Percentiles rank a stretch among this genome's conserved stretches.
These are phyloP conservation scores for Aureobasidium lini DNA, from an alignment of 2,329 filamentous ascomycete genomes.

Conservation along the genomic window DNA sequence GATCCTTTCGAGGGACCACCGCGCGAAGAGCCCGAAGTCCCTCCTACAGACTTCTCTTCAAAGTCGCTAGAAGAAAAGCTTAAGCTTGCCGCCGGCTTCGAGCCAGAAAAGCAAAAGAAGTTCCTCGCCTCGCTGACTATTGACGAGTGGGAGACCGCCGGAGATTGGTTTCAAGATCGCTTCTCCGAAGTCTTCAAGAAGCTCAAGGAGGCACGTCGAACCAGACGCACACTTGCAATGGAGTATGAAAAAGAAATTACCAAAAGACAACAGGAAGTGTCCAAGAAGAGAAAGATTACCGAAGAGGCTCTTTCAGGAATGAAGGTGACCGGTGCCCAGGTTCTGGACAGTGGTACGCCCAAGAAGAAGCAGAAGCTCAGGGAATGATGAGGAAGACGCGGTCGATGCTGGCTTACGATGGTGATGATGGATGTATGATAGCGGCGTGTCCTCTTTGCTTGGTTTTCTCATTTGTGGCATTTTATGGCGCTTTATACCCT, in stretches of 20 bases:
- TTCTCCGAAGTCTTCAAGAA: constrained; percentile 45
- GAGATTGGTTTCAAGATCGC: constrained; percentile 51
- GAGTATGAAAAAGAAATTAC: constrained; percentile 52
- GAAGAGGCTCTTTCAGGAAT: constrained; percentile 39
- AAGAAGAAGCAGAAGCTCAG: constrained; percentile 21
- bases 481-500: constrained; percentile 4
- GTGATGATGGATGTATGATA: neutral
- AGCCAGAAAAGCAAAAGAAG: constrained; percentile 32
- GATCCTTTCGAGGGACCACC: constrained; percentile 17
- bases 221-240: constrained; percentile 46
- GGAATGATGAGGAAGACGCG: neutral
- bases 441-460: neutral
- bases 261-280: constrained; percentile 44
- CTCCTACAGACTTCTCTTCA: neutral
- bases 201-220: constrained; percentile 45
- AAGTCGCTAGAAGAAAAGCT: constrained; percentile 21
- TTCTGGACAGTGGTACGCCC: constrained; percentile 43
- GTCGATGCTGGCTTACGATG: neutral
- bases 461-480: neutral
- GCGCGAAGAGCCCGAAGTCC: neutral
- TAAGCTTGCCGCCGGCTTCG: neutral
- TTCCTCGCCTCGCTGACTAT: constrained; percentile 48
- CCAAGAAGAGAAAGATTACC: constrained; percentile 42
- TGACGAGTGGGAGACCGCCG: constrained; percentile 54
- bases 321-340: constrained; percentile 46